phyloP scores from a whole-genome alignment of 345 rosid species.

The Salix exigua region DNA sequence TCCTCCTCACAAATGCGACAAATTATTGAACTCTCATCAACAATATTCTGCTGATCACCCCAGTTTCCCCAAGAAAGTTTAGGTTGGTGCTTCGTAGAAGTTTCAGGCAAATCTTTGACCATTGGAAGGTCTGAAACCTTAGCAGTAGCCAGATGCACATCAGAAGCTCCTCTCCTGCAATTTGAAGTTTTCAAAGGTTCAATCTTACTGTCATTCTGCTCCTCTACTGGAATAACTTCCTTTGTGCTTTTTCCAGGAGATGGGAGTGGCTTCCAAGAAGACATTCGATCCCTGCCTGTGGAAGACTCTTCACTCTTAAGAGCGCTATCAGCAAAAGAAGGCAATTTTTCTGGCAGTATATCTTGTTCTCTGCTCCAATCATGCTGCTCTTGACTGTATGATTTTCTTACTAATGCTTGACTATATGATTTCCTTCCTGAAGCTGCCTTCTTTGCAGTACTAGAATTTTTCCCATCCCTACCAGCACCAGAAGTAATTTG shows the following conservation, averaged over 20 bases:
- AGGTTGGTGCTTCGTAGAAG: slow-evolving; percentile 74
- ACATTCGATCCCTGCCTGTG: slow-evolving; percentile 58
- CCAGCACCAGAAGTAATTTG: slow-evolving; percentile 40
- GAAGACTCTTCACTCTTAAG: slow-evolving; percentile 59
- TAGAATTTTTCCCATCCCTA: slow-evolving; percentile 60
- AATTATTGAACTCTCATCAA: slow-evolving; percentile 83
- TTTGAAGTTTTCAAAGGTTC: slow-evolving; percentile 40
- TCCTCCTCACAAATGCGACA: slow-evolving; percentile 99
- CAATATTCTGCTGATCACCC: slow-evolving; percentile 66
- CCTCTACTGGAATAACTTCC: slow-evolving; percentile 54
- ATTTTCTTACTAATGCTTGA: slow-evolving; percentile 74
- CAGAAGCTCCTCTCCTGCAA: slow-evolving; percentile 39
- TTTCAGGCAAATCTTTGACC: slow-evolving; percentile 59
- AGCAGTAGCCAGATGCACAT: slow-evolving; percentile 35
- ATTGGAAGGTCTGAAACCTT: slow-evolving; percentile 46
- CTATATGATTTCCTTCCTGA: slow-evolving; percentile 80
- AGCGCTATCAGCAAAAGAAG: slow-evolving; percentile 37
- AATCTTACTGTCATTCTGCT: slow-evolving; percentile 45
- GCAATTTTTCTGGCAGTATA: slow-evolving; percentile 38
- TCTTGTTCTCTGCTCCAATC: slow-evolving; percentile 63
- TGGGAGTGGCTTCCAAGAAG: slow-evolving; percentile 95
- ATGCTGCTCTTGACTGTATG: slow-evolving; percentile 92
- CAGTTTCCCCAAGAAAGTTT: slow-evolving; percentile 95
- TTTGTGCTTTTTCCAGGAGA: slow-evolving; percentile 51
- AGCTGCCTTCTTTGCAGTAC: slow-evolving; percentile 51